Base-by-base conservation (phyloP, 768 basidiomycete genomes). In the Flagelloscypha sp. region DNA sequence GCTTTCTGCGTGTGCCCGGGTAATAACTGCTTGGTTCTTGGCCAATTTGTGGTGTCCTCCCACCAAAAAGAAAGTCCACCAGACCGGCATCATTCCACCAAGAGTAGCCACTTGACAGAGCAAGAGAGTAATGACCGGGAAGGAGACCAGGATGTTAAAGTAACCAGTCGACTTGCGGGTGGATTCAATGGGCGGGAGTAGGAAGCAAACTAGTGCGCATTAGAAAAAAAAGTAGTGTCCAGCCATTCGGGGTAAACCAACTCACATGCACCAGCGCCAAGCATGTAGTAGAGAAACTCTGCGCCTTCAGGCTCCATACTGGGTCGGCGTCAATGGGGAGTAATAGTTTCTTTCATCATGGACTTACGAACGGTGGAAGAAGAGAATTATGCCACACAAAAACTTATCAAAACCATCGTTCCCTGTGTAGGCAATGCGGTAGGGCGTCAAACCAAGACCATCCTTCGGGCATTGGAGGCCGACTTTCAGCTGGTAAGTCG, bases 1-100 rank as follows among this genome's bases (percentile, higher is more conserved):
- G 12, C 71, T 73, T 48, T 76, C 67, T 4, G 66, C 72, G 27
- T 72, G 64, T 9, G 55, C 64, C 41, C 67, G 61, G 9, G 64
- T 61, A n/a, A 70, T 49, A 18, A 51, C 42, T 7, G 44, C 45
- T 18, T 36, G 45, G 10, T 40, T 40, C 34, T 43, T 37, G 21
- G 13, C 21, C 16, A 25, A 27, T n/a, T 24, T 33, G 16, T 44
- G 46, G 32, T 53, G 48, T 5, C 62, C 61, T 0, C 62, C 59
- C 24, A 68, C 36, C 39, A 71, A 55, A 52, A 71, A 66, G 23
- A 56, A 36, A 21, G 72, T 51, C 59, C 64, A 66, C 38, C 74
- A 78, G 2, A 75, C 19, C 10, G 74, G 67, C 30, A 65, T 55
- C 30, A 59, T 52, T 24, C 63, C 50, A 11, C 62, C 74, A 38